These are phyloP conservation scores for Babjeviella inositovora DNA, from an alignment of 805 yeast genomes.

Conservation along the genomic window DNA sequence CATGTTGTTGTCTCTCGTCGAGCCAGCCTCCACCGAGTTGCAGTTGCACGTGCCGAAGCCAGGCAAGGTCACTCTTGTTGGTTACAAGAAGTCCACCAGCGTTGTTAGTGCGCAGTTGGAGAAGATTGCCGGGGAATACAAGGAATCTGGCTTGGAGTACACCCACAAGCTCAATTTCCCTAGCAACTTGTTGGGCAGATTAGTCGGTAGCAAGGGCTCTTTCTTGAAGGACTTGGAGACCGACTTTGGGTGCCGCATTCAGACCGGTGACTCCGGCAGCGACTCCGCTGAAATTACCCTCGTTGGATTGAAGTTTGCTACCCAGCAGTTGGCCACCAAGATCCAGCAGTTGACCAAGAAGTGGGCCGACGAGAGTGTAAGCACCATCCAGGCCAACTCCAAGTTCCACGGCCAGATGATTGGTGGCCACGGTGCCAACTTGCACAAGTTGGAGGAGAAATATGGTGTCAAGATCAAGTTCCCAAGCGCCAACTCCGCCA, in stretches of 20 bases:
- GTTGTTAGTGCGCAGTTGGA: slow-evolving; percentile 33
- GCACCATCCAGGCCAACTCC: slow-evolving; percentile 42
- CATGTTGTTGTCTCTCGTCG: too few relatives aligned
- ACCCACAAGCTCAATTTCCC: slow-evolving; percentile 47
- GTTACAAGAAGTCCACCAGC: slow-evolving; percentile 56
- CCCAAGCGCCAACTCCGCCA: slow-evolving; percentile 36
- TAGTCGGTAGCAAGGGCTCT: slow-evolving; percentile 84
- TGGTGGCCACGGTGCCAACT: slow-evolving; percentile 72
- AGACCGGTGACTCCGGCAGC: slow-evolving; percentile 33
- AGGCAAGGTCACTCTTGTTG: slow-evolving; percentile 32
- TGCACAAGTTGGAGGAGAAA: slow-evolving; percentile 74
- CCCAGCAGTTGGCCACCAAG: slow-evolving; percentile 49
- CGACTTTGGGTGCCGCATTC: slow-evolving; percentile 62
- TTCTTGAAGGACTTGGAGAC: slow-evolving; percentile 53
- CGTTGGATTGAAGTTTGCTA: slow-evolving; percentile 68
- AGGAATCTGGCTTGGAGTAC: slow-evolving; percentile 27
- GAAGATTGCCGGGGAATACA: slow-evolving; percentile 36
- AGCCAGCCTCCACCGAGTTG: too few relatives aligned
- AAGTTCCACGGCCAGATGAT: slow-evolving; percentile 70
- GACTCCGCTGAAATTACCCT: slow-evolving; percentile 35
- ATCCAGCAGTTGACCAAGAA: slow-evolving; percentile 45
- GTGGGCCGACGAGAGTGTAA: slow-evolving; percentile 73
- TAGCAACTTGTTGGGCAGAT: slow-evolving; percentile 47
- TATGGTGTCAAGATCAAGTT: slow-evolving; percentile 71
- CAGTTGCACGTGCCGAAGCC: slow-evolving; percentile 68